phyloP scores from a whole-genome alignment of 345 rosid species.

The Boechera divaricarpa region DNA sequence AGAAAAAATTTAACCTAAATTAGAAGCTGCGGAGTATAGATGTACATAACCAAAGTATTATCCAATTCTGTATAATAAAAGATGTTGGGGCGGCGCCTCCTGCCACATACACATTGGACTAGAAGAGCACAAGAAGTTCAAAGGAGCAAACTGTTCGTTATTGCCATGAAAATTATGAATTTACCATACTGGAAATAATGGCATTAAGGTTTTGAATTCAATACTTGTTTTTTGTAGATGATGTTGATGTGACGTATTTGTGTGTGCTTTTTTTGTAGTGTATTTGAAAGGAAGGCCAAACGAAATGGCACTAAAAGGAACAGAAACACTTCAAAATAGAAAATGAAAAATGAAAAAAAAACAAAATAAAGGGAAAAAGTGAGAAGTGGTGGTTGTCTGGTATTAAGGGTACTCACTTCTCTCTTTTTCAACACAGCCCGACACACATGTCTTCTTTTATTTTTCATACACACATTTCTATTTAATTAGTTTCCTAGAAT shows the following conservation, averaged over 20 bases:
- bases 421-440: constrained; percentile 52
- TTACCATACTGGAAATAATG: constrained; percentile 21
- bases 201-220: constrained; percentile 13
- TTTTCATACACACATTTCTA: constrained; percentile 40
- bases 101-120: constrained; percentile 9
- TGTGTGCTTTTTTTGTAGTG: neutral
- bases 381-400: constrained; percentile 51
- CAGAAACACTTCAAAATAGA: constrained; percentile 29
- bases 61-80: neutral
- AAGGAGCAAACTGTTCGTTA: neutral
- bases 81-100: constrained; percentile 35
- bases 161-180: constrained; percentile 12
- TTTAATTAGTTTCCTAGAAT: constrained; percentile 15
- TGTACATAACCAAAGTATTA: neutral
- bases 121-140: constrained; percentile 1
- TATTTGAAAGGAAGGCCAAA: constrained; percentile 16
- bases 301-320: constrained; percentile 29
- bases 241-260: constrained; percentile 40
- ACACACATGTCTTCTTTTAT: constrained; percentile 50
- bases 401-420: constrained; percentile 50
- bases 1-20: neutral
- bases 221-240: constrained; percentile 31
- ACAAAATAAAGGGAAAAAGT: constrained; percentile 1
- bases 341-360: neutral
- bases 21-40: constrained; percentile 18